Base-by-base conservation (phyloP, 352 stramenopile species). In the Phytophthora kernoviae region DNA sequence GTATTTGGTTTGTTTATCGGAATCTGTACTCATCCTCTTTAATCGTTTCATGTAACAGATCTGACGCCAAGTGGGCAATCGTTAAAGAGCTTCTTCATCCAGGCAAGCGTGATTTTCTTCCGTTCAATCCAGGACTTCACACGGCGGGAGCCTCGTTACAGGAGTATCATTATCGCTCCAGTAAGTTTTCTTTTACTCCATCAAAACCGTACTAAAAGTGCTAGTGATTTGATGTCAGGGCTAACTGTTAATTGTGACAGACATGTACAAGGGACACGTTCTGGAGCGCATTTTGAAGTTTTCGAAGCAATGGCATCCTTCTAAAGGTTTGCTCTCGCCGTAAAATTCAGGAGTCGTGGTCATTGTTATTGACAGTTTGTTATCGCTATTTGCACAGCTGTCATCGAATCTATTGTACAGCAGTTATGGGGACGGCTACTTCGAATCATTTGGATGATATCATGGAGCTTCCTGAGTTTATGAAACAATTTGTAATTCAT, bases 81-180 rank as follows among this genome's bases (percentile, higher is more conserved):
- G 74, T 79, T 6, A 79, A 78, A 55, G 58, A 75, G 5, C 57
- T 86, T 8, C 62, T 86, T 11, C 72, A 81, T 20, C 62, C 61
- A 14, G 50, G 52, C n/a, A 77, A 66, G 20, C 58, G 9, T 3
- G 47, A 68, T 30, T 83, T 81, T 37, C 70, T 85, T 22, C 76
- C 73, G 27, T 83, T 83, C 30, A 21, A 58, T 21, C 2, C 52
- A 6, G 18, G 57, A 15, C 30, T 37, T 27, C 42, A 17, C 15
- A 21, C 45, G 32, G 22, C 24, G 14, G 20, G 37, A 14, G 36
- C 44, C 27, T 53, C 57, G 8, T 47, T 44, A 4, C 21, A 21
- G 12, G 54, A 58, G 5, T 75, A 65, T 58, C 39, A 47, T n/a
- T 44, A 61, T 14, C 14, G 12, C 34, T 46, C 60, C 21, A 37